Evolutionary conservation across 73 alveolate genomes (phyloP).

Genomic region (Symbiodinium pilosum): DNA sequence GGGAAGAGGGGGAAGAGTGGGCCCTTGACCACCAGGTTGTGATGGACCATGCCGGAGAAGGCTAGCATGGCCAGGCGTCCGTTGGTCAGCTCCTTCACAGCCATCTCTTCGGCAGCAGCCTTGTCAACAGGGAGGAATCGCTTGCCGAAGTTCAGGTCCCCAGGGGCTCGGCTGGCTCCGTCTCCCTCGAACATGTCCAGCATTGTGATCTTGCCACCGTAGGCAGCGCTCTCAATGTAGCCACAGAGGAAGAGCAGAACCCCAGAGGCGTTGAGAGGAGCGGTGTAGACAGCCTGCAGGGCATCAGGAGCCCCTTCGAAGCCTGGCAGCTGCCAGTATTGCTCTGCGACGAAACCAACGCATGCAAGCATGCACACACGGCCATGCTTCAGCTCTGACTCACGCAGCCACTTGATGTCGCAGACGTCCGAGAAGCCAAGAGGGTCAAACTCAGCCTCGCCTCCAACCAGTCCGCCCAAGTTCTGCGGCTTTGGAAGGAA

Average conservation of each 20-base stretch:
- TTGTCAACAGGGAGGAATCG: slow-evolving; percentile 63
- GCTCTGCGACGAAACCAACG: slow-evolving; percentile 80
- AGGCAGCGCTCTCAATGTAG: slow-evolving; percentile 76
- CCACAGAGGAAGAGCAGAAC: slow-evolving; percentile 33
- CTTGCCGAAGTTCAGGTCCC: slow-evolving; percentile 79
- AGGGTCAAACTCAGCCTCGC: slow-evolving; percentile 95
- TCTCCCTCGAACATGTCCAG: slow-evolving; percentile 95
- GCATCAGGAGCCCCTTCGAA: slow-evolving; percentile 22
- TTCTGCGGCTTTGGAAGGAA: slow-evolving; percentile 88
- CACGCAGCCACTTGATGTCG: slow-evolving; percentile 68
- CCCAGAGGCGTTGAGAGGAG: slow-evolving; percentile 30
- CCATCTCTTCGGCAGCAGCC: slow-evolving; percentile 61
- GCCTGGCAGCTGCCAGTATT: slow-evolving; percentile 77
- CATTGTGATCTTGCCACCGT: slow-evolving; percentile 78
- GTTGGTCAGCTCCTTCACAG: slow-evolving; percentile 48
- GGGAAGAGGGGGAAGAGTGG: slow-evolving; percentile 93
- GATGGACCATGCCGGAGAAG: slow-evolving; percentile 83
- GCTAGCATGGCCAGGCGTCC: slow-evolving; percentile 89
- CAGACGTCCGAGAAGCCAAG: slow-evolving; percentile 69
- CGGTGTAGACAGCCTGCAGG: slow-evolving; percentile 63
- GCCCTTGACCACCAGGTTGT: slow-evolving; percentile 84
- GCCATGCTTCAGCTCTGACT: slow-evolving; percentile 88
- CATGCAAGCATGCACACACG: slow-evolving; percentile 94
- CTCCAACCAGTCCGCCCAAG: slow-evolving; percentile 85
- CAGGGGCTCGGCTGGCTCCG: slow-evolving; percentile 84